Evolutionary conservation across 2,329 filamentous ascomycete genomes (phyloP).

Genomic region (Neofusicoccum laricinum): DNA sequence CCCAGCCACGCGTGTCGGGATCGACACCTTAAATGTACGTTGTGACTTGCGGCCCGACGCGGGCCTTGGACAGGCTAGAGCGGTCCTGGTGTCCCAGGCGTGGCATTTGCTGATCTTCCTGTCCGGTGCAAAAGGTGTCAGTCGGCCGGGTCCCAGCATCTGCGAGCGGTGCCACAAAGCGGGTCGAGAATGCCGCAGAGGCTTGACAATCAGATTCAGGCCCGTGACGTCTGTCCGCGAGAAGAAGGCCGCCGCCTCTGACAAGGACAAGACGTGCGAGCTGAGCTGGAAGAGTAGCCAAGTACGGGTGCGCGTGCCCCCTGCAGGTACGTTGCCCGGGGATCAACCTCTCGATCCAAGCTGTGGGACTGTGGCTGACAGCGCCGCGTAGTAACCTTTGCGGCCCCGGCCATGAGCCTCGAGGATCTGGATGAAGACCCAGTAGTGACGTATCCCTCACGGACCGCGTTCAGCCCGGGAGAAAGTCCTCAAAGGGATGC

Average conservation of each 20-base stretch:
- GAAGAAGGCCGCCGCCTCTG: background rate
- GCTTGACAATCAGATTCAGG: conserved; percentile 13
- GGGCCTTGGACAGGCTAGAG: background rate
- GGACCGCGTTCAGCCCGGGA: background rate
- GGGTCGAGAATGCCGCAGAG: conserved; percentile 5
- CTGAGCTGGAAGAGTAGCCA: conserved; percentile 1
- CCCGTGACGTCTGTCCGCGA: conserved; percentile 14
- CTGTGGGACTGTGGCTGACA: background rate
- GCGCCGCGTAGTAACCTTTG: conserved; percentile 1
- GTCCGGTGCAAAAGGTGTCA: background rate
- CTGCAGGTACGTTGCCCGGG: background rate
- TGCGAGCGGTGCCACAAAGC: conserved; percentile 5
- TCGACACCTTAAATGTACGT: conserved; percentile 11
- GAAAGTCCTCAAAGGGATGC: background rate
- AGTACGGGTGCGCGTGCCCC: conserved; percentile 5
- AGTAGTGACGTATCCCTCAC: background rate
- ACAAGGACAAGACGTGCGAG: background rate
- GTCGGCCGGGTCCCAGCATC: background rate
- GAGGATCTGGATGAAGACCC: conserved; percentile 9
- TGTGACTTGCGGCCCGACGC: background rate
- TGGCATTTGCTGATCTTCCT: too few relatives aligned
- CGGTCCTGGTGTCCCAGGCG: too few relatives aligned
- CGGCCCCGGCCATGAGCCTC: background rate
- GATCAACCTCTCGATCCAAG: too few relatives aligned
- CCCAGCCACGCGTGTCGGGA: conserved; percentile 3